A percentile compares a stretch with the other conserved stretches of the same genome.
These are phyloP conservation scores for Myriosclerotinia scirpicola DNA, from an alignment of 2,329 filamentous ascomycete genomes.

Conservation along the genomic window DNA sequence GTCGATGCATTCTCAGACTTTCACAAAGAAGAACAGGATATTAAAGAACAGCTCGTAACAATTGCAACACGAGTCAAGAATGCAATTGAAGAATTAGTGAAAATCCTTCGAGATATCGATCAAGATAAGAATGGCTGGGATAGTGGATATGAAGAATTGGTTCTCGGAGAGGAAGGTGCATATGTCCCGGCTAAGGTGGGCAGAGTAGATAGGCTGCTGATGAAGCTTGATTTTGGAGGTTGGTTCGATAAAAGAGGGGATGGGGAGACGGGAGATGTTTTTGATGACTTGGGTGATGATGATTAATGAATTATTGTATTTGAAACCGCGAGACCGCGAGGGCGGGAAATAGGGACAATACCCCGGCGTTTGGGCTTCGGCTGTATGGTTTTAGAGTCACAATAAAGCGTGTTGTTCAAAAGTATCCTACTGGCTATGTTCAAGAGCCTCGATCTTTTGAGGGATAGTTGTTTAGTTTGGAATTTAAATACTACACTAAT, in stretches of 20 bases:
- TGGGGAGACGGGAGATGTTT: conserved; percentile 29
- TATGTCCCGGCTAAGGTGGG: conserved; percentile 74
- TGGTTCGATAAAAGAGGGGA: conserved; percentile 38
- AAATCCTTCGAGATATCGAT: conserved; percentile 58
- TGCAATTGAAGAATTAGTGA: conserved; percentile 62
- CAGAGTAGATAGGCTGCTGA: conserved; percentile 79
- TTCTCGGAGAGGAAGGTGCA: conserved; percentile 46
- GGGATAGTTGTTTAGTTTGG: neutral
- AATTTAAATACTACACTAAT: neutral
- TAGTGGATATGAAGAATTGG: conserved; percentile 41
- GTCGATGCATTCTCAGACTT: conserved; percentile 73
- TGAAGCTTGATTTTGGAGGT: conserved; percentile 72
- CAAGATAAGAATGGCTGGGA: conserved; percentile 39
- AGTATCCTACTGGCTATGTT: neutral
- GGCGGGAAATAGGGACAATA: neutral
- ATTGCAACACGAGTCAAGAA: conserved; percentile 64
- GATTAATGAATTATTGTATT: conserved; percentile 11
- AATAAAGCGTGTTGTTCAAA: neutral
- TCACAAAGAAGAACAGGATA: conserved; percentile 68
- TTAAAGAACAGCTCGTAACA: conserved; percentile 62
- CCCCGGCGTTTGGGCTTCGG: conserved; percentile 1
- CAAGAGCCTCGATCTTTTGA: neutral
- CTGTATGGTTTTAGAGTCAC: neutral
- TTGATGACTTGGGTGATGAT: conserved; percentile 33
- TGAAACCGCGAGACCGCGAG: neutral